Percentiles rank a stretch among this genome's conserved stretches.
Evolutionary conservation across 2,329 filamentous ascomycete genomes (phyloP).

Genomic region (Monosporascus sp.): DNA sequence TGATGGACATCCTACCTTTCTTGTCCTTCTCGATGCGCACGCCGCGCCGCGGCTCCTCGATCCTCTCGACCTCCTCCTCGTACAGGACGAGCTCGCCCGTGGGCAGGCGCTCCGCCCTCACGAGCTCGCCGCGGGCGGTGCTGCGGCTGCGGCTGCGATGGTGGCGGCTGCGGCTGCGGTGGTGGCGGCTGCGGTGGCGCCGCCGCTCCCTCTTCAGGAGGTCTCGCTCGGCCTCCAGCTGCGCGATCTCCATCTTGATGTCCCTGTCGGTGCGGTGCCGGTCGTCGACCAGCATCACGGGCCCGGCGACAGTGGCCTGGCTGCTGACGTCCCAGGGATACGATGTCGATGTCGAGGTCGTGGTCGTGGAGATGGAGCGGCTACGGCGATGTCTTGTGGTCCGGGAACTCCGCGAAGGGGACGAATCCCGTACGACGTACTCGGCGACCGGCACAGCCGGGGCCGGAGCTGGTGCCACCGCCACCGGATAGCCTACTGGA

Average conservation of each 20-base stretch:
- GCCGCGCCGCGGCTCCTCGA: constrained; percentile 49
- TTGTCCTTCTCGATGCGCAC: constrained; percentile 79
- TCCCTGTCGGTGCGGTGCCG: constrained; percentile 49
- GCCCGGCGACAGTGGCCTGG: constrained; percentile 28
- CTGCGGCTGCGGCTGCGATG: constrained; percentile 33
- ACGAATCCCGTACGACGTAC: constrained; percentile 44
- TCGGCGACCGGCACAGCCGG: constrained; percentile 37
- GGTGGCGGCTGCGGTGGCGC: constrained; percentile 25
- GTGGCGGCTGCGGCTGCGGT: constrained; percentile 30
- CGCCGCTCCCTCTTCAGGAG: constrained; percentile 12
- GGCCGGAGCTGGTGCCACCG: constrained; percentile 15
- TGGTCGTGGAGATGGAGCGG: constrained; percentile 32
- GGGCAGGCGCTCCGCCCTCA: constrained; percentile 51
- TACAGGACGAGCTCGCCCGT: constrained; percentile 61
- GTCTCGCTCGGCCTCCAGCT: constrained; percentile 59
- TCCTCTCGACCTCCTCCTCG: constrained; percentile 52
- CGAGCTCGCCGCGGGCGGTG: constrained; percentile 45
- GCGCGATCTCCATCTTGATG: constrained; percentile 66
- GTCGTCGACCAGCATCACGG: constrained; percentile 37
- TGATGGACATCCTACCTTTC: constrained; percentile 93
- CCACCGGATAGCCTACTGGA: constrained; percentile 1
- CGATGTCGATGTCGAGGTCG: constrained; percentile 33
- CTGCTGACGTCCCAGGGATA: constrained; percentile 30
- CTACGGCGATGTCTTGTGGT: constrained; percentile 12
- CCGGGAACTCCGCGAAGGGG: constrained; percentile 35